phyloP scores from a whole-genome alignment of 805 yeast genomes.

The Spathaspora girioi region DNA sequence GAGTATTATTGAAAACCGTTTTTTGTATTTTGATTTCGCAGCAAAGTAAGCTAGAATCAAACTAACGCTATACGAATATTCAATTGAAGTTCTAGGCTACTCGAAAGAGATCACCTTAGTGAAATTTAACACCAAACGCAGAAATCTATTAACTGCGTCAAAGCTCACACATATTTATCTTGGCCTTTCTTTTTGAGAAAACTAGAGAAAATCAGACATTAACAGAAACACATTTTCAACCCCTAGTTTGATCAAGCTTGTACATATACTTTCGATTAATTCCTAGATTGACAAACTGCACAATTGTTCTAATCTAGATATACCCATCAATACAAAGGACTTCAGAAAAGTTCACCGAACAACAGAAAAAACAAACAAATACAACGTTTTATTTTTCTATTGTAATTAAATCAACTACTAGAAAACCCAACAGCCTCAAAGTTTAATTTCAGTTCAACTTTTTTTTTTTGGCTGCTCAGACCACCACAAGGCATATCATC shows the following conservation, averaged over 20 bases:
- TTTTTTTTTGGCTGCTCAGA: background rate
- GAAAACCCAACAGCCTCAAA: background rate
- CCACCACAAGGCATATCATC: background rate
- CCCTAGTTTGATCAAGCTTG: background rate
- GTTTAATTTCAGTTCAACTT: background rate
- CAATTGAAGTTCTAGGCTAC: background rate
- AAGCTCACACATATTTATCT: background rate
- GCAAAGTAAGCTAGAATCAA: background rate
- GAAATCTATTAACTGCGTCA: background rate
- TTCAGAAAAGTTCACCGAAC: no score
- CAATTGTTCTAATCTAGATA: no score
- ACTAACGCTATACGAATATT: no score
- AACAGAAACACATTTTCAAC: no score
- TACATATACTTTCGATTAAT: background rate
- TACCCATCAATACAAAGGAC: no score
- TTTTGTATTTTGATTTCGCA: background rate
- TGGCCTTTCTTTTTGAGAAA: background rate
- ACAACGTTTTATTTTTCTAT: background rate
- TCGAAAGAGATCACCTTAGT: background rate
- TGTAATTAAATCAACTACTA: background rate
- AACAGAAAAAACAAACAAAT: background rate
- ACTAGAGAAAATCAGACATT: no score
- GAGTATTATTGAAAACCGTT: background rate
- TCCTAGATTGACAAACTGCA: background rate
- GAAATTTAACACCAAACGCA: background rate